phyloP scores from a whole-genome alignment of 2,329 filamentous ascomycete genomes.

The Penicillium sp. region DNA sequence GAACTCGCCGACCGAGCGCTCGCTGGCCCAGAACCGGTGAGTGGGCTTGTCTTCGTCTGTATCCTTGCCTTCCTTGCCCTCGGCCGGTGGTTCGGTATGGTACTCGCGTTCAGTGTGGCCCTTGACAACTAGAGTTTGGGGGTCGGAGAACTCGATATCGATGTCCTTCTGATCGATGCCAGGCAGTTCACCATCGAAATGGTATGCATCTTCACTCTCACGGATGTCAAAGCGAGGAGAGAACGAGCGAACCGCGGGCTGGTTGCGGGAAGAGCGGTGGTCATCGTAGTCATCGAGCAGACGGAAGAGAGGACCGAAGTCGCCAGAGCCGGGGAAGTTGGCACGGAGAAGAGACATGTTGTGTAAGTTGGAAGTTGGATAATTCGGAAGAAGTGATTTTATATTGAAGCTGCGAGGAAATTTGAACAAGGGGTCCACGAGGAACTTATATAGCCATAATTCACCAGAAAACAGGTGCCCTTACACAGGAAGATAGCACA shows the following conservation, averaged over 20 bases:
- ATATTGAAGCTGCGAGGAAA: not conserved
- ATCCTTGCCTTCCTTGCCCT: constrained; percentile 43
- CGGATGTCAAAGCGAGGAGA: constrained; percentile 50
- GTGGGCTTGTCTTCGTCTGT: constrained; percentile 27
- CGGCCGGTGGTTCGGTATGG: constrained; percentile 45
- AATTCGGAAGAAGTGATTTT: not conserved
- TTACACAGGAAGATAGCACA: not conserved
- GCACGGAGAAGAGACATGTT: constrained; percentile 40
- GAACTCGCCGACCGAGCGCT: constrained; percentile 61
- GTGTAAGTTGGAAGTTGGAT: constrained; percentile 11
- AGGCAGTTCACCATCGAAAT: constrained; percentile 51
- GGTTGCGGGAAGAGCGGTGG: constrained; percentile 33
- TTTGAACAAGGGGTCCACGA: not conserved
- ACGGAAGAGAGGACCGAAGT: constrained; percentile 48
- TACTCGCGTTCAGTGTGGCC: constrained; percentile 44
- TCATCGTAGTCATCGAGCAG: constrained; percentile 48
- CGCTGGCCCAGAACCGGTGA: constrained; percentile 59
- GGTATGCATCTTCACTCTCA: constrained; percentile 46
- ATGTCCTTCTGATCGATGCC: constrained; percentile 49
- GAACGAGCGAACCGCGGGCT: constrained; percentile 33
- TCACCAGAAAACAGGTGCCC: not conserved
- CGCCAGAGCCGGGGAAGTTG: constrained; percentile 31
- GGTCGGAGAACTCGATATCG: constrained; percentile 50
- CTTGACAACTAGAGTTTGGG: constrained; percentile 49
- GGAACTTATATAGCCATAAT: not conserved